Evolutionary conservation across 352 stramenopile species (phyloP).

Genomic region (Phytopythium aichiense): DNA sequence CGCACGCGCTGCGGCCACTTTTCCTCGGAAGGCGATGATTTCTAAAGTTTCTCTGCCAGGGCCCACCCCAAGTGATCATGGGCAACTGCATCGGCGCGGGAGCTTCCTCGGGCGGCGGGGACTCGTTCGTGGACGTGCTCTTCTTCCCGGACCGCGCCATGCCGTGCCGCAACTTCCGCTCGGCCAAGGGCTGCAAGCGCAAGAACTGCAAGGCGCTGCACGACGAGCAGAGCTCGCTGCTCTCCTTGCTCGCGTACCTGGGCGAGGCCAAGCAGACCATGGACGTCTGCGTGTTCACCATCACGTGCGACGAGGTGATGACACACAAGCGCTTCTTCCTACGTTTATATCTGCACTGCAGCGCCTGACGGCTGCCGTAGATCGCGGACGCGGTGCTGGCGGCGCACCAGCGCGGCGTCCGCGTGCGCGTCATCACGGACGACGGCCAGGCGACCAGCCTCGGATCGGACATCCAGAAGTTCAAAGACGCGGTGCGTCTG

Average conservation of each 20-base stretch:
- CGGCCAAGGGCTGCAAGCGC: constrained; percentile 40
- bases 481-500: constrained; percentile 51
- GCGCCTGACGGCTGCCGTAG: constrained; percentile 14
- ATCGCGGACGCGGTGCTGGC: constrained; percentile 57
- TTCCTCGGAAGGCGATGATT: too few species aligned
- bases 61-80: constrained; percentile 31
- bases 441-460: constrained; percentile 51
- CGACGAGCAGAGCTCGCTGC: constrained; percentile 50
- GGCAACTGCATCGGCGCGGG: constrained; percentile 51
- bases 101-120: constrained; percentile 13
- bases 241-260: constrained; percentile 50
- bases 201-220: constrained; percentile 70
- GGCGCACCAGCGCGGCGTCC: constrained; percentile 43
- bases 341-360: neutral
- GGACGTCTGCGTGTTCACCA: constrained; percentile 74
- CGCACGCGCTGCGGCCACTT: too few species aligned
- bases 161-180: constrained; percentile 55
- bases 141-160: constrained; percentile 69
- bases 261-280: constrained; percentile 37
- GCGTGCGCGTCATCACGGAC: constrained; percentile 62
- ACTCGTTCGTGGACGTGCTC: constrained; percentile 69
- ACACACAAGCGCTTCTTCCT: neutral
- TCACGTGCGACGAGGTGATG: constrained; percentile 63
- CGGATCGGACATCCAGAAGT: constrained; percentile 71
- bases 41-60: too few species aligned